Evolutionary conservation across 495 filamentous ascomycete species (phyloP).

Genomic region (Penicillium pulvis): DNA sequence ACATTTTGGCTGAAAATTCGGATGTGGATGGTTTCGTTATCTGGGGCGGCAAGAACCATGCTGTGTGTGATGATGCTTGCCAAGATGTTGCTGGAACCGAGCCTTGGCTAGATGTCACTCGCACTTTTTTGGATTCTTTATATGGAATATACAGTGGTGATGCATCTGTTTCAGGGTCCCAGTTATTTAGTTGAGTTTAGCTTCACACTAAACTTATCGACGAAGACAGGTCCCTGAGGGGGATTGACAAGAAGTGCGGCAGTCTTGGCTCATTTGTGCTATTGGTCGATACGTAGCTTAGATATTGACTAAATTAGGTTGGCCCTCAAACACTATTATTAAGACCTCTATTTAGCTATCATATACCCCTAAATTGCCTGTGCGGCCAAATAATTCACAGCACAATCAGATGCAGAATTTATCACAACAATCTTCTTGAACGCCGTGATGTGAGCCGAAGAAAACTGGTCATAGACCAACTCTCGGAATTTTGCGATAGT

Average conservation of each 20-base stretch:
- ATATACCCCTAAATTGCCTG: no score
- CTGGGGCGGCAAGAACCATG: background rate
- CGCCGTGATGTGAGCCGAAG: background rate
- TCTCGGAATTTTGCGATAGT: background rate
- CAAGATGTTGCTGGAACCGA: background rate
- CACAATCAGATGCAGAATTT: no score
- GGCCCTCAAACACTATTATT: no score
- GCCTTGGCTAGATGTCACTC: background rate
- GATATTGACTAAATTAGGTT: no score
- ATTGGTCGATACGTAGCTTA: no score
- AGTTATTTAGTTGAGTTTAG: background rate
- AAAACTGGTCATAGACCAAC: background rate
- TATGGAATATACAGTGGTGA: background rate
- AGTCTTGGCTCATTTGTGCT: no score
- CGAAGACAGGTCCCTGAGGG: no score
- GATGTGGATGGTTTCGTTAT: background rate
- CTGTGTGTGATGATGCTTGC: background rate
- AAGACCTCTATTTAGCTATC: no score
- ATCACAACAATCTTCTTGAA: background rate
- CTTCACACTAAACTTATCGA: background rate
- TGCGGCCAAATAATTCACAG: no score
- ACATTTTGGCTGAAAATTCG: background rate
- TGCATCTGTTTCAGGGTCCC: no score
- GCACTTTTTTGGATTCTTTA: background rate
- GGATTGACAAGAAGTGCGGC: no score